These are phyloP conservation scores for Russula emetica DNA, from an alignment of 768 basidiomycete species.

Conservation along the genomic window DNA sequence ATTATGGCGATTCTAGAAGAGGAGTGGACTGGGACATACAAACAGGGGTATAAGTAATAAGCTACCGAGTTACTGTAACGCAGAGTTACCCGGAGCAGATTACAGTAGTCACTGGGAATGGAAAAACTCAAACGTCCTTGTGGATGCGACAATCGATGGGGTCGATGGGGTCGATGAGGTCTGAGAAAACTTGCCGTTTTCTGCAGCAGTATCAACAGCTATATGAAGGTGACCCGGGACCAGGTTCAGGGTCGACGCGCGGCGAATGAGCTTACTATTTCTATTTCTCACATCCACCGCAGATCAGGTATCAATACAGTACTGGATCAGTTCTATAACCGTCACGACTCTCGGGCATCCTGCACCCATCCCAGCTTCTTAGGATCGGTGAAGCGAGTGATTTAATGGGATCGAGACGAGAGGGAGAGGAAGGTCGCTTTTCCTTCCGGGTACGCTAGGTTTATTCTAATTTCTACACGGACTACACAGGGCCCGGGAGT, in stretches of 20 bases:
- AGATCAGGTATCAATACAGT: neutral
- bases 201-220: neutral
- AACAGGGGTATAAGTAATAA: neutral
- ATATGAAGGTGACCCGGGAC: no score
- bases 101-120: neutral
- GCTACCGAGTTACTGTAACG: neutral
- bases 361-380: constrained; percentile 32
- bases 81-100: neutral
- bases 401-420: no score
- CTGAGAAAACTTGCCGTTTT: no score
- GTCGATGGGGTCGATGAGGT: no score
- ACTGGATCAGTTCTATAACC: neutral
- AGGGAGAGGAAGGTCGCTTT: no score
- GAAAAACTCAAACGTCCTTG: no score
- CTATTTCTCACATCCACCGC: neutral
- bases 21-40: constrained; percentile 20
- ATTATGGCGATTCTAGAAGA: constrained; percentile 18
- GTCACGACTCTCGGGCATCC: constrained; percentile 34
- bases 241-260: neutral
- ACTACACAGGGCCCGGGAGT: no score
- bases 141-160: neutral
- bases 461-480: no score
- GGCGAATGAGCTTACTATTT: neutral
- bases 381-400: no score
- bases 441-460: no score